A percentile compares a stretch with the other conserved stretches of the same genome.
These are phyloP conservation scores for Monosporascus ibericus DNA, from an alignment of 2,329 filamentous ascomycete genomes.

Conservation along the genomic window DNA sequence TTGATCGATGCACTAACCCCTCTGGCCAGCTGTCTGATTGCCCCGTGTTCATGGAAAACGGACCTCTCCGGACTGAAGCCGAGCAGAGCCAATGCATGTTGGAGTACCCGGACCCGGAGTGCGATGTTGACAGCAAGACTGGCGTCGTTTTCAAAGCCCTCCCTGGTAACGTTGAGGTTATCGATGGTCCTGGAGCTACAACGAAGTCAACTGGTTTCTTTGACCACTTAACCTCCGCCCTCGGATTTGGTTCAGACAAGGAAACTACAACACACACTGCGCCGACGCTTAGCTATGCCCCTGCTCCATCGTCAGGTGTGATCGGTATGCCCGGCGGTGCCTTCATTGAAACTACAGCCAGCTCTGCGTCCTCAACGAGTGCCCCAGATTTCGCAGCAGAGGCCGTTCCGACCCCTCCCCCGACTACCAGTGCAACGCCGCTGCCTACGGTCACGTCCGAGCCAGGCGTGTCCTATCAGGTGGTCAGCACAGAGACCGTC, in stretches of 20 bases:
- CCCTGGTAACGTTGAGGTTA: conserved; percentile 57
- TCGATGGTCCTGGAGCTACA: conserved; percentile 7
- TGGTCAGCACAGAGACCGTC: conserved; percentile 46
- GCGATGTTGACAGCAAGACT: conserved; percentile 51
- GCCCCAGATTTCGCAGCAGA: conserved; percentile 8
- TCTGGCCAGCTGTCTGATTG: conserved; percentile 70
- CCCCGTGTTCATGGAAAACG: conserved; percentile 53
- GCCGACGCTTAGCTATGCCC: conserved; percentile 21
- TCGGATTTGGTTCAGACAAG: conserved; percentile 9
- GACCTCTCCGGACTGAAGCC: conserved; percentile 49
- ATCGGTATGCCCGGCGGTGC: conserved; percentile 22
- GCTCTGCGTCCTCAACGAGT: conserved; percentile 8
- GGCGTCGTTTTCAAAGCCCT: conserved; percentile 41
- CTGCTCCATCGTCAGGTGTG: conserved; percentile 12
- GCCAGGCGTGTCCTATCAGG: conserved; percentile 28
- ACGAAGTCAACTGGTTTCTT: conserved; percentile 14
- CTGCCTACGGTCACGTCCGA: conserved; percentile 25
- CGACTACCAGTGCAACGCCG: conserved; percentile 21
- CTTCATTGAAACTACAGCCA: conserved; percentile 18
- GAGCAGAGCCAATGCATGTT: conserved; percentile 57
- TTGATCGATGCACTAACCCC: conserved; percentile 66
- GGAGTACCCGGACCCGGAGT: conserved; percentile 39
- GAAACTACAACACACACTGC: conserved; percentile 13
- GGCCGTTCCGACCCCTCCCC: conserved; percentile 6
- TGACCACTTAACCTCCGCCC: conserved; percentile 3